Evolutionary conservation across 2,329 filamentous ascomycete genomes (phyloP).

Genomic region (Neofusicoccum laricinum): DNA sequence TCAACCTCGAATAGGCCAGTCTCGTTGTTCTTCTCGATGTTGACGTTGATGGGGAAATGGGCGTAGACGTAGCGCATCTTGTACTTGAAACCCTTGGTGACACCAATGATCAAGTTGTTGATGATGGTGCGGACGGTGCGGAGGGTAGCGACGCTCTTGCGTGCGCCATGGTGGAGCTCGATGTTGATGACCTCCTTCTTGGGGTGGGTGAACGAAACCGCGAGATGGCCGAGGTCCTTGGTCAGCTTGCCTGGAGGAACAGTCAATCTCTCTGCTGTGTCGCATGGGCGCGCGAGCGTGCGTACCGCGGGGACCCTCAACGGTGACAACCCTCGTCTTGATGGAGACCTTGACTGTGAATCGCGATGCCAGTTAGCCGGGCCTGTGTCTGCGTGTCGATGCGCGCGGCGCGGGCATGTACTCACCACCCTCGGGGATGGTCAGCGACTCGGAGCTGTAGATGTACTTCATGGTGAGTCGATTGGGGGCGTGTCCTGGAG

Average conservation of each 20-base stretch:
- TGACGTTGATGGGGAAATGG: slow-evolving; percentile 99
- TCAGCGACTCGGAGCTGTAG: slow-evolving; percentile 93
- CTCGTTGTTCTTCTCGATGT: slow-evolving; percentile 94
- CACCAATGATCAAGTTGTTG: slow-evolving; percentile 97
- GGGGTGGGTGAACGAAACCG: slow-evolving; percentile 90
- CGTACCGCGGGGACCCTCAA: slow-evolving; percentile 90
- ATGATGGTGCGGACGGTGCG: slow-evolving; percentile 97
- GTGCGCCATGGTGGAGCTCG: slow-evolving; percentile 96
- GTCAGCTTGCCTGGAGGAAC: slow-evolving; percentile 73
- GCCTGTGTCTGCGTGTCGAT: slow-evolving; percentile 13
- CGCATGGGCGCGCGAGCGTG: slow-evolving; percentile 16
- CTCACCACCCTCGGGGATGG: slow-evolving; percentile 95
- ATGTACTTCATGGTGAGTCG: slow-evolving; percentile 96
- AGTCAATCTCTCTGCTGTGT: slow-evolving; percentile 28
- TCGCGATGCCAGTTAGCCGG: slow-evolving; percentile 19
- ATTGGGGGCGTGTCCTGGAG: slow-evolving; percentile 26
- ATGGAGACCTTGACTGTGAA: slow-evolving; percentile 89
- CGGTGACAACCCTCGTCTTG: slow-evolving; percentile 93
- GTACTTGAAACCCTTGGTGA: slow-evolving; percentile 99
- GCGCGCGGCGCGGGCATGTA: slow-evolving; percentile 40
- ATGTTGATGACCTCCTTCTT: slow-evolving; percentile 87
- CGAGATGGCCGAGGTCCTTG: slow-evolving; percentile 95
- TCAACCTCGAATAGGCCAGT: slow-evolving; percentile 86
- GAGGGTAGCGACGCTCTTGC: slow-evolving; percentile 97
- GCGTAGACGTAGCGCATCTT: slow-evolving; percentile 99